Evolutionary conservation across 208 protist species (phyloP), one percentile per base, ranked within the genome.

Genomic region (Plasmodiophora brassicae): DNA sequence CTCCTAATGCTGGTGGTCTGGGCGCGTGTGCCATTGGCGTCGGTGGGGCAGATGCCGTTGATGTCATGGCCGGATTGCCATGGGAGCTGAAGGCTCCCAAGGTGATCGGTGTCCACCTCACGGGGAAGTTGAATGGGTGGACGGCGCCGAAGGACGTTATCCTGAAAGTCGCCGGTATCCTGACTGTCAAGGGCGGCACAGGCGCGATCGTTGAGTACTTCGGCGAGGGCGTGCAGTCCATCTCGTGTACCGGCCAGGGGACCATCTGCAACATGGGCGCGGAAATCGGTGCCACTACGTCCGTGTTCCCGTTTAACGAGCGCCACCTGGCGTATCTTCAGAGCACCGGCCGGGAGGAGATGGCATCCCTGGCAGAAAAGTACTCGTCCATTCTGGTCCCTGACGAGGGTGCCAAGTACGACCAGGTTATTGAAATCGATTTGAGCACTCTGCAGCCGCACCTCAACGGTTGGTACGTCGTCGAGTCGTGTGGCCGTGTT

Each of bases 241-340:
- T 96, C 5, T 95, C 92, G 32, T 93, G 92, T 87, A 96, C 95
- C 46, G 94, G 93, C 88, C 94, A 54, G 32, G 44, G 90, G 28
- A 96, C 94, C 53, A 96, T 96, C 90, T 96, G 94, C 90, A 96
- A 96, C 90, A 96, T 96, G 94, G 95, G 95, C 89, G 95, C 95
- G 71, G 95, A 96, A 89, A 95, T 96, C 86, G 95, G 95, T 45
- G 95, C 95, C 20, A 96, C 95, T 39, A 95, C 94, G 0, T 96
- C 94, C 8, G 53, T 96, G 1, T 96, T 96, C 94, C 95, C 94
- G 71, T 96, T 89, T 91, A 96, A 88, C 60, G 25, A 89, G 14
- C 35, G 92, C 53, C 92, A 91, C 89, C 45, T 1, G 0, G 87
- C 84, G 1, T 96, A 95, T 84, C 92, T 96, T 8, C 71, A 89